phyloP scores from a whole-genome alignment of 1,284 basidiomycete genomes.

The Ceratorhiza oryzae-sativae region DNA sequence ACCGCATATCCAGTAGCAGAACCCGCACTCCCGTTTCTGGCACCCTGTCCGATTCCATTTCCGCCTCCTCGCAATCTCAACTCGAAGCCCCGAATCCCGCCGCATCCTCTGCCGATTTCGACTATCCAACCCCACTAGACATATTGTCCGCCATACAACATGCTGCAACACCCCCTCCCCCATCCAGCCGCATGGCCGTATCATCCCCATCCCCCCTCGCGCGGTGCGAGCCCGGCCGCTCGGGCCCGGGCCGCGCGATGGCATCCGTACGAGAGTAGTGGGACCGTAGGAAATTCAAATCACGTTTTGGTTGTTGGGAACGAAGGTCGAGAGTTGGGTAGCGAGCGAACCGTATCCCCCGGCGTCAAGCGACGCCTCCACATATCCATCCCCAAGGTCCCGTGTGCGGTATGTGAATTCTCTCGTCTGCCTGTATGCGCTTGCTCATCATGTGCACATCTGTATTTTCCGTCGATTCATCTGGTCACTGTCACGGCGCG shows the following conservation, averaged over 20 bases:
- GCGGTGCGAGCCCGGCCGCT: slow-evolving; percentile 1
- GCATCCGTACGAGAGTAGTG: slow-evolving; percentile 38
- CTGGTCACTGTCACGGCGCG: slow-evolving; percentile 1
- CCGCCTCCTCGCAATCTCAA: slow-evolving; percentile 16
- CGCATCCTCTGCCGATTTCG: not conserved
- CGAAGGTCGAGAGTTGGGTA: not conserved
- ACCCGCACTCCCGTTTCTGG: not conserved
- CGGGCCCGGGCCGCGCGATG: slow-evolving; percentile 24
- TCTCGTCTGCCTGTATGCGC: not conserved
- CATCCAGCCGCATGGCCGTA: slow-evolving; percentile 30
- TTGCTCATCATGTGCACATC: not conserved
- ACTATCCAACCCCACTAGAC: not conserved
- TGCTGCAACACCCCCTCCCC: slow-evolving; percentile 28
- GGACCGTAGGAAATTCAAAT: not conserved
- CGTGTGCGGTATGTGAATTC: slow-evolving; percentile 1
- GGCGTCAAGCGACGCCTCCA: slow-evolving; percentile 18
- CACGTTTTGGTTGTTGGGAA: not conserved
- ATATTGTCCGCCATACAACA: not conserved
- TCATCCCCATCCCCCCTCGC: slow-evolving; percentile 4
- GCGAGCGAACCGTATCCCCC: not conserved
- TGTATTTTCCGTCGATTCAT: not conserved
- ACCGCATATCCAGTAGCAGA: not conserved
- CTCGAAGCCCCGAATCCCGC: slow-evolving; percentile 27
- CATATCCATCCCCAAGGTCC: slow-evolving; percentile 12
- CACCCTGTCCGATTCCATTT: slow-evolving; percentile 21